Evolutionary conservation across 495 filamentous ascomycete genomes (phyloP), one percentile per base, ranked within the genome.

Genomic region (Neurospora cerealis): DNA sequence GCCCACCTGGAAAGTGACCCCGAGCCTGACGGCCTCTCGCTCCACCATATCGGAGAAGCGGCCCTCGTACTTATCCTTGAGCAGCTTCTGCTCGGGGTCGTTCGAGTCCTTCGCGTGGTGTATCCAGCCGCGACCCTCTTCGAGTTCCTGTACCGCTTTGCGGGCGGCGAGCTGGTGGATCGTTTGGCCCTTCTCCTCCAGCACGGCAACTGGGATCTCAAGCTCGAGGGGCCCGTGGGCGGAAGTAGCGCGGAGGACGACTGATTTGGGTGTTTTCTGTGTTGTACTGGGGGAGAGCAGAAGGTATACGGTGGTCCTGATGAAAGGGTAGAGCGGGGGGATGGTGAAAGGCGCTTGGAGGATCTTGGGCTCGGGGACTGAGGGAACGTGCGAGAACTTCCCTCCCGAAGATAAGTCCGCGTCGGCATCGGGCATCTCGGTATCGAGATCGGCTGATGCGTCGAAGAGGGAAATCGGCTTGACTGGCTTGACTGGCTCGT

Each of bases 161-260:
- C 87, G 87, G 0, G 90, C 90, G 2, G 90, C 90, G 3, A 93
- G 86, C 74, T 91, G 89, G 77, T 93, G 91, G 71, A 94, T 87
- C 0, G 87, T 92, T 72, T 89, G 82, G 4, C 84, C 85, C 48
- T 81, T 81, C 3, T 80, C 78, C 0, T 83, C 74, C 0, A 90
- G 77, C 9, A 81, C 74, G 13, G 85, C 80, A n/a, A 93, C 83
- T 0, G 91, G 89, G 32, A 93, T 89, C 70, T 87, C 85, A 34
- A 92, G 83, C 38, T 86, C 81, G 5, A 93, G 80, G 0, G 90
- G 88, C 1, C 88, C 87, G 28, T 88, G 79, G 0, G 78, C 73
- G 39, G 85, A 89, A 0, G 82, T 88, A 15, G 86, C 91, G 1
- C 82, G 84, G 21, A 94, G 83, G 0, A 86, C 80, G 38, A 93